A percentile compares a stretch with the other conserved stretches of the same genome.
Evolutionary conservation across 768 basidiomycete species (phyloP).

Genomic region (Russula lepida): DNA sequence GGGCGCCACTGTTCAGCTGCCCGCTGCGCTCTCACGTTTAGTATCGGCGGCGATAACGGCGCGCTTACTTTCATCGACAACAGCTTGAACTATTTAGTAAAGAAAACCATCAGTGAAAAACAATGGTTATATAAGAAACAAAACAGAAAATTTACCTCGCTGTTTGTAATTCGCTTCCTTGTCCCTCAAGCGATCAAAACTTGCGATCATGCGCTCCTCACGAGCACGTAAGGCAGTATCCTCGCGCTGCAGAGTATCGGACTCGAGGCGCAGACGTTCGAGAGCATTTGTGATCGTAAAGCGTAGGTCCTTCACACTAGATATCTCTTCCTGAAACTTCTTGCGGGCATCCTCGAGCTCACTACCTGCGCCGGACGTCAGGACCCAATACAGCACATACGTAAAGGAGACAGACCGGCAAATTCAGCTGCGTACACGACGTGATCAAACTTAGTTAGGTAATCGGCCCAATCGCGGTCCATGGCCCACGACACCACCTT

Average conservation of each 20-base stretch:
- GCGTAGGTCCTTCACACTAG: constrained; percentile 48
- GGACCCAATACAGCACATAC: neutral
- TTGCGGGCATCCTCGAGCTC: constrained; percentile 53
- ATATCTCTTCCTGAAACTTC: constrained; percentile 55
- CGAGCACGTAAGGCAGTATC: constrained; percentile 35
- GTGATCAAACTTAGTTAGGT: constrained; percentile 42
- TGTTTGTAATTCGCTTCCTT: constrained; percentile 36
- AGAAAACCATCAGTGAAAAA: neutral
- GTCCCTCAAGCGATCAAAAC: constrained; percentile 34
- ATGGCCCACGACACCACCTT: constrained; percentile 76
- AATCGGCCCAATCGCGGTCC: constrained; percentile 49
- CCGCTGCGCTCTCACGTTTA: constrained; percentile 31
- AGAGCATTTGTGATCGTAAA: constrained; percentile 40
- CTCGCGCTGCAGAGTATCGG: constrained; percentile 35
- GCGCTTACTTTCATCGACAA: constrained; percentile 38
- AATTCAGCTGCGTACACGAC: constrained; percentile 35
- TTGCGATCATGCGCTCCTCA: constrained; percentile 33
- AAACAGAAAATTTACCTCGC: constrained; percentile 28
- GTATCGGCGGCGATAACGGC: constrained; percentile 38
- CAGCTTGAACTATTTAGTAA: constrained; percentile 30
- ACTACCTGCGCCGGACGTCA: constrained; percentile 33
- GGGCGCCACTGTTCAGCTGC: neutral
- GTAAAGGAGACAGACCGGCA: constrained; percentile 28
- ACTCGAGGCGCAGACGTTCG: constrained; percentile 32
- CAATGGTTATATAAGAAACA: neutral